These are phyloP conservation scores for Chlorella variabilis DNA, from an alignment of 163 green algal genomes.

Conservation along the genomic window DNA sequence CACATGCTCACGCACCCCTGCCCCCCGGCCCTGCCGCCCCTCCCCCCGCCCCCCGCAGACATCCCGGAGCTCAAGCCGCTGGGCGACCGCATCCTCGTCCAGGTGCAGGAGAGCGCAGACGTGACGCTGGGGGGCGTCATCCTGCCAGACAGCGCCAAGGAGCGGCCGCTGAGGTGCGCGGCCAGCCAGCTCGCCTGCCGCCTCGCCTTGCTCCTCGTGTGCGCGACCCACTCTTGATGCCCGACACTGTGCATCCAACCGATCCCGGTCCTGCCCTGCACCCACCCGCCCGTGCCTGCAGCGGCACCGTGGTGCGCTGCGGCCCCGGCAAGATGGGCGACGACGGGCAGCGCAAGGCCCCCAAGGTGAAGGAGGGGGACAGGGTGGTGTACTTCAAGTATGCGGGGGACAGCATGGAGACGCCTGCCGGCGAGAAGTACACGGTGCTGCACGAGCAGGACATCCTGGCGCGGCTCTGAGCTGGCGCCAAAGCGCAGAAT, in stretches of 20 bases:
- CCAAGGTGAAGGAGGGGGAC: constrained; percentile 70
- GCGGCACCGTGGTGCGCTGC: constrained; percentile 78
- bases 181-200: not conserved
- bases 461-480: constrained; percentile 64
- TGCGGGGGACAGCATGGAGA: constrained; percentile 93
- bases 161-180: constrained; percentile 78
- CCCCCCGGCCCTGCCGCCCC: not conserved
- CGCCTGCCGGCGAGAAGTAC: constrained; percentile 80
- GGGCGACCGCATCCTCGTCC: constrained; percentile 88
- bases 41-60: constrained; percentile 62
- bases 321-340: constrained; percentile 83
- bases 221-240: too few species aligned
- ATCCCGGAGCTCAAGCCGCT: constrained; percentile 87
- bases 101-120: constrained; percentile 75
- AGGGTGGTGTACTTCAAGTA: constrained; percentile 97
- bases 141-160: constrained; percentile 90
- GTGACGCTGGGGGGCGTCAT: constrained; percentile 91
- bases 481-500: too few species aligned
- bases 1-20: too few species aligned
- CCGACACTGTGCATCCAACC: too few species aligned
- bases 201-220: too few species aligned
- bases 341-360: constrained; percentile 57
- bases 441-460: constrained; percentile 88
- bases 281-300: not conserved
- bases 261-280: too few species aligned